phyloP scores from a whole-genome alignment of 371 early-diverging fungal genomes.

The Rhizopus sp. region DNA sequence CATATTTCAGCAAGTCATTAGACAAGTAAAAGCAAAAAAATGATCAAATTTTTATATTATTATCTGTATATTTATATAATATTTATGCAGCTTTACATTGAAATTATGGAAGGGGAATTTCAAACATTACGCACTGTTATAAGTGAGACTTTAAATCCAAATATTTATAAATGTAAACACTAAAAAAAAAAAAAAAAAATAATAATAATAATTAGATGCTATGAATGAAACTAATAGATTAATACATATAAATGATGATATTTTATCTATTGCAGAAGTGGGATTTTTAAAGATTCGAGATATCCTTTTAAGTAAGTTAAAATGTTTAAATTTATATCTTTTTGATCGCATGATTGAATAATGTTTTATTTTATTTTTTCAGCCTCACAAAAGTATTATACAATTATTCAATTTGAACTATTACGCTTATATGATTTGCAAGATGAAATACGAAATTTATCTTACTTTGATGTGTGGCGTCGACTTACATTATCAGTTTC shows the following conservation, averaged over 20 bases:
- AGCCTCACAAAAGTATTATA: slow-evolving; percentile 66
- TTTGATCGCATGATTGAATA: no score
- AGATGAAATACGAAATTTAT: slow-evolving; percentile 56
- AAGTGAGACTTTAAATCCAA: slow-evolving; percentile 38
- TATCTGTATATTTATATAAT: not conserved
- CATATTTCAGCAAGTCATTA: slow-evolving; percentile 57
- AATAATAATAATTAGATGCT: not conserved
- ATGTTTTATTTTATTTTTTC: slow-evolving; percentile 1
- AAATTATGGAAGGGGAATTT: slow-evolving; percentile 72
- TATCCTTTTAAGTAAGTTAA: slow-evolving; percentile 53
- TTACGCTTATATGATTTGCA: slow-evolving; percentile 64
- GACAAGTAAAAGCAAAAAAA: slow-evolving; percentile 43
- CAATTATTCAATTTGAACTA: slow-evolving; percentile 61
- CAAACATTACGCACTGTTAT: slow-evolving; percentile 62
- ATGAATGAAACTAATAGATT: slow-evolving; percentile 43
- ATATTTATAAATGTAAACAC: slow-evolving; percentile 9
- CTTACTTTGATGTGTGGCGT: slow-evolving; percentile 61
- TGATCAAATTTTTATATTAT: not conserved
- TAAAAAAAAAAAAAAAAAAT: not conserved
- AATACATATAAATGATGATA: slow-evolving; percentile 65
- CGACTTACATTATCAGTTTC: slow-evolving; percentile 60
- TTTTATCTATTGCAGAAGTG: slow-evolving; percentile 59
- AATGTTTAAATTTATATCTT: not conserved
- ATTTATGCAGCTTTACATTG: slow-evolving; percentile 45
- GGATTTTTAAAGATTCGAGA: slow-evolving; percentile 60